Evolutionary conservation across 371 early-diverging fungal species (phyloP).

Genomic region (Apophysomyces elegans): DNA sequence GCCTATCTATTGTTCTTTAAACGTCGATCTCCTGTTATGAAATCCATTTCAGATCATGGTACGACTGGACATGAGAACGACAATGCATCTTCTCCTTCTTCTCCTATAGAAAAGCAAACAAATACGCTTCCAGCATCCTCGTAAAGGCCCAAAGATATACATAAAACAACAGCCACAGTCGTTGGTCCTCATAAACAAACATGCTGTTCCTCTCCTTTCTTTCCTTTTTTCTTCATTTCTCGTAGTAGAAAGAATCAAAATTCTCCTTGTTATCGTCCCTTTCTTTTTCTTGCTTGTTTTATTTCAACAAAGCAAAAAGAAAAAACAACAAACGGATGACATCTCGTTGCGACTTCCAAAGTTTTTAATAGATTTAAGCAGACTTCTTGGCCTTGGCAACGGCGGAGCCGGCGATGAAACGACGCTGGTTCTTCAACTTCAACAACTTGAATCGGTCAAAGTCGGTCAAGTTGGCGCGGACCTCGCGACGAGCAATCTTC

Average conservation of each 20-base stretch:
- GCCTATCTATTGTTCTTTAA: conserved; percentile 86
- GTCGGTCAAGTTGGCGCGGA: conserved; percentile 84
- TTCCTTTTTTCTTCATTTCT: neutral
- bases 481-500: conserved; percentile 84
- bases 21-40: conserved; percentile 33
- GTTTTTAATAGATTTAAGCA: conserved; percentile 34
- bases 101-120: neutral
- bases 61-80: neutral
- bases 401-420: conserved; percentile 42
- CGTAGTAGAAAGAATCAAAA: neutral
- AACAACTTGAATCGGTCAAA: conserved; percentile 97
- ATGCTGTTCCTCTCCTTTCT: neutral
- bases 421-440: conserved; percentile 75
- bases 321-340: no score
- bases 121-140: neutral
- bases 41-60: neutral
- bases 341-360: neutral
- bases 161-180: neutral
- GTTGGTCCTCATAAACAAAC: neutral
- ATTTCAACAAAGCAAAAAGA: conserved; percentile 7
- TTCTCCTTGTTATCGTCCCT: neutral
- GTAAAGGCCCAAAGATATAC: neutral
- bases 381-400: conserved; percentile 51
- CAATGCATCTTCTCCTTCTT: neutral
- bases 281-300: neutral